A percentile compares a stretch with the other conserved stretches of the same genome.
Conservation (phyloP, 2,329 filamentous ascomycete species). For the Aspergillus felis region DNA sequence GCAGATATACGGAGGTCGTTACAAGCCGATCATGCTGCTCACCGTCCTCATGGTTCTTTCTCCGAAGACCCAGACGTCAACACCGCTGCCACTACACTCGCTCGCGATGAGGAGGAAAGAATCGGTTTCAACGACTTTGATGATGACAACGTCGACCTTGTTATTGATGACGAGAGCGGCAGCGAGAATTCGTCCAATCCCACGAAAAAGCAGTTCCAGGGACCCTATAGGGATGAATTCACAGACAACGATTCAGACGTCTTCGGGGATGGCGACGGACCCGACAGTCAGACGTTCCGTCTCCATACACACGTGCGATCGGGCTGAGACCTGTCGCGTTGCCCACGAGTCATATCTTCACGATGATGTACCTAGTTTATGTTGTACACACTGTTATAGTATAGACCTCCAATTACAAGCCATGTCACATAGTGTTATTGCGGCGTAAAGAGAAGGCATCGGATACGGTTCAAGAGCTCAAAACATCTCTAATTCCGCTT, state of each 20-base stretch:
- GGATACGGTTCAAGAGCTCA: not conserved
- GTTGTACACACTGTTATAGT: not conserved
- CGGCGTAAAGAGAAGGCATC: not conserved
- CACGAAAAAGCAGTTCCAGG: constrained; percentile 13
- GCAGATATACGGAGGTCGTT: constrained; percentile 35
- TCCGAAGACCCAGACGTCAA: constrained; percentile 39
- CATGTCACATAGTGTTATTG: not conserved
- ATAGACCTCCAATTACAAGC: not conserved
- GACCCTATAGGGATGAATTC: constrained; percentile 53
- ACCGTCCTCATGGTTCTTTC: constrained; percentile 31
- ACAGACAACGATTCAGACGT: constrained; percentile 51
- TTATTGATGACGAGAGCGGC: constrained; percentile 46
- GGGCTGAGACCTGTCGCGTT: constrained; percentile 6
- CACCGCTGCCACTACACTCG: constrained; percentile 37
- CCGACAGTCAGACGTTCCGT: constrained; percentile 37
- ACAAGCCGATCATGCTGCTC: constrained; percentile 31
- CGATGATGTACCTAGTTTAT: not conserved
- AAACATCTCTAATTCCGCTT: not conserved
- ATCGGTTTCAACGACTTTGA: constrained; percentile 41
- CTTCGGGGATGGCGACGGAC: constrained; percentile 40
- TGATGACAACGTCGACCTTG: constrained; percentile 38
- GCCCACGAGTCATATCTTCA: not conserved
- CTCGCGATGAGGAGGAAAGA: constrained; percentile 41
- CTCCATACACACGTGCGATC: constrained; percentile 36
- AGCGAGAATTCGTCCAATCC: constrained; percentile 22